Evolutionary conservation across 2,329 filamentous ascomycete genomes (phyloP).

Genomic region (Monosporascus sp.): DNA sequence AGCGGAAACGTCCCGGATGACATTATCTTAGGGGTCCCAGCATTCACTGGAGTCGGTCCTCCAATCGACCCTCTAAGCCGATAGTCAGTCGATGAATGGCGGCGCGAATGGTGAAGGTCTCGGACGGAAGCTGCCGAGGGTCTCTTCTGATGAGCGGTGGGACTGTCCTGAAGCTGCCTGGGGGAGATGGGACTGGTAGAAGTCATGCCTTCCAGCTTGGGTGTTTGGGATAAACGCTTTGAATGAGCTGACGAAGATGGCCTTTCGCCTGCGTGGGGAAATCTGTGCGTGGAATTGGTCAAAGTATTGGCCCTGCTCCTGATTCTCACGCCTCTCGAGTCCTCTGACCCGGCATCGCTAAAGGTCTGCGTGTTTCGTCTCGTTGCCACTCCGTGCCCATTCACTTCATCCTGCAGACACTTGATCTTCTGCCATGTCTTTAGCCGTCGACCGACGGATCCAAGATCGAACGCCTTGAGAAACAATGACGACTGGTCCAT

Average conservation of each 20-base stretch:
- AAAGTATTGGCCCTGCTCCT: slow-evolving; percentile 55
- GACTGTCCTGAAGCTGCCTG: slow-evolving; percentile 36
- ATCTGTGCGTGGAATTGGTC: slow-evolving; percentile 40
- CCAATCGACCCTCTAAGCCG: slow-evolving; percentile 37
- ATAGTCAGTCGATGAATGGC: slow-evolving; percentile 83
- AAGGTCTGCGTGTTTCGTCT: slow-evolving; percentile 52
- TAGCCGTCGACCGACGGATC: slow-evolving; percentile 79
- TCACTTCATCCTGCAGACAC: slow-evolving; percentile 80
- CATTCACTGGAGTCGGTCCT: slow-evolving; percentile 27
- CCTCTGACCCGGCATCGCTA: slow-evolving; percentile 55
- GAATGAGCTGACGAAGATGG: slow-evolving; percentile 40
- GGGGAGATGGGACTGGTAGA: slow-evolving; percentile 37
- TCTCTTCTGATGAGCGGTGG: slow-evolving; percentile 47
- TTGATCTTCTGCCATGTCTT: slow-evolving; percentile 98
- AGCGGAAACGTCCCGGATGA: slow-evolving; percentile 38
- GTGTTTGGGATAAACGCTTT: slow-evolving; percentile 48
- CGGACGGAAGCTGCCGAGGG: slow-evolving; percentile 80
- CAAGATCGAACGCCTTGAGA: slow-evolving; percentile 91
- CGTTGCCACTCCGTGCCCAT: slow-evolving; percentile 38
- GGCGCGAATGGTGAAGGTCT: slow-evolving; percentile 75
- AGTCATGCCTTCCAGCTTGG: slow-evolving; percentile 41
- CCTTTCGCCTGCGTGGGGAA: slow-evolving; percentile 37
- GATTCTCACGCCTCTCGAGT: slow-evolving; percentile 32
- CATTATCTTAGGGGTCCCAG: slow-evolving; percentile 37
- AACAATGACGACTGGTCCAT: slow-evolving; percentile 96